These are phyloP conservation scores for Aspergillus sp. DNA, from an alignment of 2,329 filamentous ascomycete genomes.

Conservation along the genomic window DNA sequence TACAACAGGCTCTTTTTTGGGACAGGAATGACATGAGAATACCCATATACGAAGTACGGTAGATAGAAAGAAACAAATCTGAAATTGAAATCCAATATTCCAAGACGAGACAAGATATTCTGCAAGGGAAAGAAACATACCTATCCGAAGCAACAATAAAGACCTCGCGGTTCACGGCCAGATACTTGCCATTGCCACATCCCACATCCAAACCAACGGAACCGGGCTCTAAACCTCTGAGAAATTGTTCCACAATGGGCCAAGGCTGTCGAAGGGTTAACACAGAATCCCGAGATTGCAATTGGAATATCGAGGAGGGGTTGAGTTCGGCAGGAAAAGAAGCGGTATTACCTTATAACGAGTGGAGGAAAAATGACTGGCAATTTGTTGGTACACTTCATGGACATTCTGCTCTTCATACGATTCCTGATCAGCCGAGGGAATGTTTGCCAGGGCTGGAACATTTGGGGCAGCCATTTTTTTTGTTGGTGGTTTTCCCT, in stretches of 20 bases:
- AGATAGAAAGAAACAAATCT: slow-evolving; percentile 12
- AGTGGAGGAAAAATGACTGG: slow-evolving; percentile 52
- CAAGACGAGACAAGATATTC: no score
- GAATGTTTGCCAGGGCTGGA: neutral
- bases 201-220: slow-evolving; percentile 86
- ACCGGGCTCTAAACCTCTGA: slow-evolving; percentile 66
- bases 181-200: slow-evolving; percentile 96
- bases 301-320: slow-evolving; percentile 3
- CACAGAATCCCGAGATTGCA: neutral
- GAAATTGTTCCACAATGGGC: slow-evolving; percentile 84
- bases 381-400: slow-evolving; percentile 71
- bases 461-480: neutral
- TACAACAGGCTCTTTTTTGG: neutral
- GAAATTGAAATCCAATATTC: slow-evolving; percentile 18
- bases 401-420: slow-evolving; percentile 92
- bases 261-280: slow-evolving; percentile 63
- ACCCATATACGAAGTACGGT: slow-evolving; percentile 16
- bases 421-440: slow-evolving; percentile 21
- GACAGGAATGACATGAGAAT: slow-evolving; percentile 9
- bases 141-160: slow-evolving; percentile 85
- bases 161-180: slow-evolving; percentile 73
- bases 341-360: slow-evolving; percentile 61
- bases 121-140: slow-evolving; percentile 53
- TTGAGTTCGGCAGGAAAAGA: slow-evolving; percentile 15
- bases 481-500: neutral